Percentiles rank a stretch among this genome's conserved stretches.
Conservation (phyloP, 2,329 filamentous ascomycete species). For the Xylaria sp. region DNA sequence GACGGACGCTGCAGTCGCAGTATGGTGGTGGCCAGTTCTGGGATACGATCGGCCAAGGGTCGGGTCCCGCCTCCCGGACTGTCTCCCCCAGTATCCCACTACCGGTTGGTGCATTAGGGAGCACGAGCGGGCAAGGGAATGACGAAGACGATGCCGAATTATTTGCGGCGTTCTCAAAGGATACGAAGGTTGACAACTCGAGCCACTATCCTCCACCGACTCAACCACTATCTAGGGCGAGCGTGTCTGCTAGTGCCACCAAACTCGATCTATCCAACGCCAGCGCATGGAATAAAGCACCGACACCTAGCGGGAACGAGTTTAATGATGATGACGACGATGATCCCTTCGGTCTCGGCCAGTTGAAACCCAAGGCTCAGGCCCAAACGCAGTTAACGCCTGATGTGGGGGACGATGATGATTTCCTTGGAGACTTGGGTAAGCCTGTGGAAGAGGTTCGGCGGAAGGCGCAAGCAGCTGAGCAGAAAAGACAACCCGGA, state of each 20-base stretch:
- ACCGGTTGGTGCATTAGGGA: constrained; percentile 44
- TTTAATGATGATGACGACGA: constrained; percentile 77
- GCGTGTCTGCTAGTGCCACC: constrained; percentile 57
- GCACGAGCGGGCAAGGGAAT: constrained; percentile 47
- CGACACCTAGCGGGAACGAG: constrained; percentile 46
- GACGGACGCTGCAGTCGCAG: constrained; percentile 76
- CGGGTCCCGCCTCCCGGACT: constrained; percentile 59
- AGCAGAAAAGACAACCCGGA: constrained; percentile 61
- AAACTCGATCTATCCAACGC: constrained; percentile 64
- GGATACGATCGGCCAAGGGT: constrained; percentile 72
- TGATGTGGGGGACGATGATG: constrained; percentile 64
- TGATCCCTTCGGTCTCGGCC: constrained; percentile 85
- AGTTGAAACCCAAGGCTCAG: constrained; percentile 62
- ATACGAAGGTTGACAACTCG: constrained; percentile 73
- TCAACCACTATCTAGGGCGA: constrained; percentile 52
- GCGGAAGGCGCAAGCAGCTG: constrained; percentile 55
- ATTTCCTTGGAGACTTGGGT: constrained; percentile 72
- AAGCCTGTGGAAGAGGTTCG: constrained; percentile 73
- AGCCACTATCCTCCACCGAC: constrained; percentile 71
- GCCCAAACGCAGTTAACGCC: constrained; percentile 41
- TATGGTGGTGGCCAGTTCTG: constrained; percentile 82
- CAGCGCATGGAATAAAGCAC: constrained; percentile 61
- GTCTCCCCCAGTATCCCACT: constrained; percentile 55
- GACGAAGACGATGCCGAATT: constrained; percentile 67
- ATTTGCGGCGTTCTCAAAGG: constrained; percentile 73